Evolutionary conservation across 2,329 filamentous ascomycete species (phyloP).

Genomic region (Huntiella decipiens): DNA sequence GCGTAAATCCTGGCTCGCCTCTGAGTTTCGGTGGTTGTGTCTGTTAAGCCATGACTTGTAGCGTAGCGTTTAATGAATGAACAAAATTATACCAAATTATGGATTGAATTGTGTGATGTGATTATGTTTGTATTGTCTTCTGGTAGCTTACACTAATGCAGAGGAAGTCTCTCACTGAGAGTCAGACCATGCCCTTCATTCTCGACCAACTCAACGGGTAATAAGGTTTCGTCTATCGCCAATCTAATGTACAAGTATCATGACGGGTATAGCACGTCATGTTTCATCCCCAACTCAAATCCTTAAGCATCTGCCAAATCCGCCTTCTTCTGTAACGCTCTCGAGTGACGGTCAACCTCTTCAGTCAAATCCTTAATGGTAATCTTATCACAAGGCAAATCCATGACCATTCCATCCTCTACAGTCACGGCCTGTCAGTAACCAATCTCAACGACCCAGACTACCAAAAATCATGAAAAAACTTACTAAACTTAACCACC

Average conservation of each 20-base stretch:
- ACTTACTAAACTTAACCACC: slow-evolving; percentile 67
- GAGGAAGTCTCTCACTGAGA: background rate
- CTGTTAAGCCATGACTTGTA: too few species aligned
- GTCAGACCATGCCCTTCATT: background rate
- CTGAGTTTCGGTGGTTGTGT: slow-evolving; percentile 14
- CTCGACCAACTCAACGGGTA: too few species aligned
- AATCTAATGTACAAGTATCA: slow-evolving; percentile 5
- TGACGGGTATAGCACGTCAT: background rate
- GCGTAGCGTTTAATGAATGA: too few species aligned
- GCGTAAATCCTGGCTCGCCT: slow-evolving; percentile 30
- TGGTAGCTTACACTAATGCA: background rate
- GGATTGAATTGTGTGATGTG: background rate
- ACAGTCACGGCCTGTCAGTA: slow-evolving; percentile 14
- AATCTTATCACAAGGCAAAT: slow-evolving; percentile 60
- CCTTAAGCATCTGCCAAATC: slow-evolving; percentile 41
- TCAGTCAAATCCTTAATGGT: slow-evolving; percentile 73
- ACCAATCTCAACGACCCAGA: background rate
- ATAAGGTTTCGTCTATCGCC: background rate
- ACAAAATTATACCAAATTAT: too few species aligned
- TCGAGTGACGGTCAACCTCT: slow-evolving; percentile 79
- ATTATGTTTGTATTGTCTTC: background rate
- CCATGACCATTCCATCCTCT: slow-evolving; percentile 90
- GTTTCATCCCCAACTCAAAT: too few species aligned
- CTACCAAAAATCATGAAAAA: background rate
- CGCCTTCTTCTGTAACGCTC: slow-evolving; percentile 61